These are phyloP conservation scores for Xerocomellus amylosporus DNA, from an alignment of 768 basidiomycete species.

Conservation along the genomic window DNA sequence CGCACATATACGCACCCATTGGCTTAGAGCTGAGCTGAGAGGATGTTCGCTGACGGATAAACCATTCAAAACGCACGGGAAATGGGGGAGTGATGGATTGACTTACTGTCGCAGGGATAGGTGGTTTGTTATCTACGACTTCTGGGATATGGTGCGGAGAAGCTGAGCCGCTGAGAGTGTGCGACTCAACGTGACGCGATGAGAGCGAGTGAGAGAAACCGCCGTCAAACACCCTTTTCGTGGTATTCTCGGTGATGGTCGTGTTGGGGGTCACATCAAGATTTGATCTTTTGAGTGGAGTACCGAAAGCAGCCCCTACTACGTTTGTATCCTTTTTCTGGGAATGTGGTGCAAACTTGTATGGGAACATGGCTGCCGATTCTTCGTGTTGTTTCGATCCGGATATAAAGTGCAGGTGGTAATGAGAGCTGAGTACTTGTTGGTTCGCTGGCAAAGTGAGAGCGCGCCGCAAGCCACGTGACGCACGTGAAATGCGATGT, in stretches of 20 bases:
- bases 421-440: no score
- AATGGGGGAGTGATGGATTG: background rate
- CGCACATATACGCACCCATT: constrained; percentile 27
- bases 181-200: constrained; percentile 14
- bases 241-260: constrained; percentile 3
- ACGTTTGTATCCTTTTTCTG: constrained; percentile 10
- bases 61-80: background rate
- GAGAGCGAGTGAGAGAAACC: constrained; percentile 8
- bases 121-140: constrained; percentile 4
- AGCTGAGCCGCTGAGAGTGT: constrained; percentile 3
- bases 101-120: constrained; percentile 7
- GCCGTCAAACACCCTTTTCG: constrained; percentile 6
- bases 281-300: constrained; percentile 8
- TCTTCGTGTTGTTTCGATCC: background rate
- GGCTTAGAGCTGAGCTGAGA: constrained; percentile 9
- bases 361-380: constrained; percentile 12
- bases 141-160: constrained; percentile 3
- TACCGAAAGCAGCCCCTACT: constrained; percentile 1
- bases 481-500: constrained; percentile 11
- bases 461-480: constrained; percentile 9
- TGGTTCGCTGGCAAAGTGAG: background rate
- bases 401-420: background rate
- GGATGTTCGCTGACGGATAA: constrained; percentile 6
- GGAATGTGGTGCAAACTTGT: constrained; percentile 16
- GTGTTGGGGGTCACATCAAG: constrained; percentile 7